Conservation (phyloP, 805 yeast genomes). For the Kuraishia capsulata region DNA sequence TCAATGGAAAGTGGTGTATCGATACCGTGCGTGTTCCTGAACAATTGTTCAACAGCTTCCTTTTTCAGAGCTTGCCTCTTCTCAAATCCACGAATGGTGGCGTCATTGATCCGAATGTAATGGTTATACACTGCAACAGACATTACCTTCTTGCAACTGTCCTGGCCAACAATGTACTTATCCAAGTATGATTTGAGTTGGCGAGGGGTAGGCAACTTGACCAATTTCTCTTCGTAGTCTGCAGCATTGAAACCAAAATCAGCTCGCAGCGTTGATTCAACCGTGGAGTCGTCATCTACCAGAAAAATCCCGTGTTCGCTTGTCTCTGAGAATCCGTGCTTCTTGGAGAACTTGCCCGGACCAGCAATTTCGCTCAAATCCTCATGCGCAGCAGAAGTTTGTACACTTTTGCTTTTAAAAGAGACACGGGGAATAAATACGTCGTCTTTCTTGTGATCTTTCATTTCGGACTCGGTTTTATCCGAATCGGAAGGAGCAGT, state of each 20-base stretch:
- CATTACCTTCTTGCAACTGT: slow-evolving; percentile 44
- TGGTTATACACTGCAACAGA: slow-evolving; percentile 57
- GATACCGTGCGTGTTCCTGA: not conserved
- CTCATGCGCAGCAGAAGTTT: not conserved
- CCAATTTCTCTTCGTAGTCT: not conserved
- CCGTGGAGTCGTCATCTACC: not conserved
- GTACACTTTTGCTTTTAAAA: too few relatives aligned
- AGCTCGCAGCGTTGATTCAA: not conserved
- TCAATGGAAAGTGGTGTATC: slow-evolving; percentile 9
- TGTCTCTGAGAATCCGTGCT: slow-evolving; percentile 1
- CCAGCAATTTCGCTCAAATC: not conserved
- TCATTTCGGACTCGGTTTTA: too few relatives aligned
- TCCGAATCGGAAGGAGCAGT: too few relatives aligned
- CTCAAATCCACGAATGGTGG: slow-evolving; percentile 4
- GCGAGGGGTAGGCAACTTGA: slow-evolving; percentile 36
- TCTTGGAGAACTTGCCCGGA: slow-evolving; percentile 4
- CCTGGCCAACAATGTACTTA: slow-evolving; percentile 47
- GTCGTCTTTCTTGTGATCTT: too few relatives aligned
- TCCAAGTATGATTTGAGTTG: slow-evolving; percentile 36
- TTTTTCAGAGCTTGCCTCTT: slow-evolving; percentile 6
- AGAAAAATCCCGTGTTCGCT: not conserved
- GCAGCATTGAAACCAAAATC: not conserved
- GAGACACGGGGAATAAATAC: too few relatives aligned
- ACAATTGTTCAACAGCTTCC: not conserved
- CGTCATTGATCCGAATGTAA: slow-evolving; percentile 38